These are phyloP conservation scores for Chrysopogon serrulatus DNA, from an alignment of 176 grass and related monocot species.

Conservation along the genomic window DNA sequence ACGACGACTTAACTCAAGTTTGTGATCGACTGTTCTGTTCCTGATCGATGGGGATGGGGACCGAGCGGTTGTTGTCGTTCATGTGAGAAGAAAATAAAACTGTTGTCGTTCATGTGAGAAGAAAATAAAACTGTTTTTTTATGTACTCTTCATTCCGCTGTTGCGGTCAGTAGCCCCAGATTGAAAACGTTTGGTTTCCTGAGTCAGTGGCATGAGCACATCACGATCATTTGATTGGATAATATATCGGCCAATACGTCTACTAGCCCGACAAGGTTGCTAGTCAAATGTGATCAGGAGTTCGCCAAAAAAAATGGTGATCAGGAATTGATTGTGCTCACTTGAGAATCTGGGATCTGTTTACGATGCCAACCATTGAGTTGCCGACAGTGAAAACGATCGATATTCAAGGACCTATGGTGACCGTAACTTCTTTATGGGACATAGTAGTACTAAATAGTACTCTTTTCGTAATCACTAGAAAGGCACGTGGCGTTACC, in stretches of 20 bases:
- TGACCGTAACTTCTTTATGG: too few relatives aligned
- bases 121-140: too few relatives aligned
- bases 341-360: neutral
- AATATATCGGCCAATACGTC: too few relatives aligned
- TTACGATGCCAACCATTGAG: neutral
- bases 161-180: neutral
- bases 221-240: neutral
- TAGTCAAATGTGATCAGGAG: too few relatives aligned
- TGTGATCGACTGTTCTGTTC: neutral
- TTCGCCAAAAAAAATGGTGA: too few relatives aligned
- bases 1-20: too few relatives aligned
- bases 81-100: too few relatives aligned
- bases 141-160: neutral
- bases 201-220: neutral
- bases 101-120: neutral
- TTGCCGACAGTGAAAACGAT: neutral
- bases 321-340: neutral
- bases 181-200: neutral
- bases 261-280: too few relatives aligned
- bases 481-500: too few relatives aligned
- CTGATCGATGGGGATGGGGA: neutral
- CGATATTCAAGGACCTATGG: too few relatives aligned
- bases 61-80: neutral
- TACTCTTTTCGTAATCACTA: too few relatives aligned
- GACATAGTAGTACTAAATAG: too few relatives aligned